Percentiles rank a stretch among this genome's conserved stretches.
phyloP scores from a whole-genome alignment of 257 asterid species.

The Solanum chmielewskii region DNA sequence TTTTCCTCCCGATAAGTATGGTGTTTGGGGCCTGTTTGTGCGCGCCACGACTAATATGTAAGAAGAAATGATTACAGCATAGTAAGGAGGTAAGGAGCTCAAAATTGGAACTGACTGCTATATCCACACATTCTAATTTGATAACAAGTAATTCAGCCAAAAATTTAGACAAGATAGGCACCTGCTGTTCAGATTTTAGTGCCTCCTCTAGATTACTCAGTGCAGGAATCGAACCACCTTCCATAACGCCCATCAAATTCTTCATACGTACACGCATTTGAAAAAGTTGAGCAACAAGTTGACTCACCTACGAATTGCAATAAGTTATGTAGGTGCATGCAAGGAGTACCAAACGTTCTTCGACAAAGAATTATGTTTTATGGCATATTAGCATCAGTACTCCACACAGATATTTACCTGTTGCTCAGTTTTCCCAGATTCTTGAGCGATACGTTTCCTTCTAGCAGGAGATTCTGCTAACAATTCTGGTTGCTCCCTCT shows the following conservation, averaged over 20 bases:
- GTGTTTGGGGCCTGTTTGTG: neutral
- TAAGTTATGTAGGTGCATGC: neutral
- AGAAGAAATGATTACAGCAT: neutral
- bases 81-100: neutral
- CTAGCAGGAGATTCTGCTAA: slow-evolving; percentile 78
- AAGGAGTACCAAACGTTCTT: neutral
- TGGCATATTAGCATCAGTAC: neutral
- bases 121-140: neutral
- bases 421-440: slow-evolving; percentile 89
- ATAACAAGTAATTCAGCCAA: neutral
- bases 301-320: slow-evolving; percentile 51
- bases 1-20: neutral
- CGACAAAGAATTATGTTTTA: neutral
- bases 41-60: neutral
- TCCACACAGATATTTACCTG: slow-evolving; percentile 33
- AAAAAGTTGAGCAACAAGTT: slow-evolving; percentile 90
- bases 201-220: slow-evolving; percentile 84
- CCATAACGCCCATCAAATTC: slow-evolving; percentile 95
- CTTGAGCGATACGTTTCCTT: slow-evolving; percentile 80
- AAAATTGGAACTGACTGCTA: neutral
- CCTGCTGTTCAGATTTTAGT: slow-evolving; percentile 71
- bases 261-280: slow-evolving; percentile 97
- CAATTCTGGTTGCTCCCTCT: slow-evolving; percentile 87
- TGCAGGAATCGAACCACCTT: slow-evolving; percentile 86
- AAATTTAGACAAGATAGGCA: slow-evolving; percentile 2